phyloP scores from a whole-genome alignment of 2,329 filamentous ascomycete species.

The Onygenales sp. region DNA sequence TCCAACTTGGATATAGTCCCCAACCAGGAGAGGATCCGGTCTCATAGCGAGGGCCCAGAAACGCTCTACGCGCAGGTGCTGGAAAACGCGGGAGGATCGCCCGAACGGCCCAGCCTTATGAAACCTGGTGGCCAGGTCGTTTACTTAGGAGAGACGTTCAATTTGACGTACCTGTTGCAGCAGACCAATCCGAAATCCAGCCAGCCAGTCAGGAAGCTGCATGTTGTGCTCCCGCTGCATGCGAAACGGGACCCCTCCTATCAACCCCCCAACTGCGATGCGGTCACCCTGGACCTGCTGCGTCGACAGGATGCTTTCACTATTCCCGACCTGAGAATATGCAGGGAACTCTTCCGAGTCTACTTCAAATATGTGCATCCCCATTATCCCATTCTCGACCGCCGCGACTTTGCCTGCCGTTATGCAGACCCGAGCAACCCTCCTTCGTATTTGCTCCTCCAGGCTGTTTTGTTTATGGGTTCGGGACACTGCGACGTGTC shows the following conservation, averaged over 20 bases:
- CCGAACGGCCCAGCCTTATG: conserved; percentile 1
- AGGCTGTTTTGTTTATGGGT: conserved; percentile 1
- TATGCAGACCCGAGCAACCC: conserved; percentile 1
- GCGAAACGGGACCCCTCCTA: not conserved
- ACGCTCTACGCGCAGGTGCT: conserved; percentile 3
- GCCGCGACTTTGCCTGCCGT: conserved; percentile 1
- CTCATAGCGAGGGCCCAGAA: not conserved
- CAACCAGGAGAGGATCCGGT: not conserved
- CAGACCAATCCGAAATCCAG: not conserved
- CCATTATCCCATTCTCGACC: conserved; percentile 2
- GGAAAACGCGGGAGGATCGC: not conserved
- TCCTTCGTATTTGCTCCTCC: conserved; percentile 1
- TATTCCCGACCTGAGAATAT: not conserved
- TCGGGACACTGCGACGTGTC: conserved; percentile 2
- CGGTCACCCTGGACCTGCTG: not conserved
- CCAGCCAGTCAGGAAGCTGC: not conserved
- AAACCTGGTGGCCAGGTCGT: conserved; percentile 2
- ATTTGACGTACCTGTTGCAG: conserved; percentile 1
- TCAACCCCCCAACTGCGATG: conserved; percentile 1
- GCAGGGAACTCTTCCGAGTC: conserved; percentile 1
- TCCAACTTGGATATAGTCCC: not conserved
- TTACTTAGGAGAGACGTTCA: conserved; percentile 1
- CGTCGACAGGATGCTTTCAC: conserved; percentile 2
- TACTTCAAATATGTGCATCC: conserved; percentile 2
- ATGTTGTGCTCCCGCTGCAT: conserved; percentile 1